Percentiles rank a stretch among this genome's conserved stretches.
These are phyloP conservation scores for Zasmidium citrigriseum DNA, from an alignment of 2,329 filamentous ascomycete genomes.

Conservation along the genomic window DNA sequence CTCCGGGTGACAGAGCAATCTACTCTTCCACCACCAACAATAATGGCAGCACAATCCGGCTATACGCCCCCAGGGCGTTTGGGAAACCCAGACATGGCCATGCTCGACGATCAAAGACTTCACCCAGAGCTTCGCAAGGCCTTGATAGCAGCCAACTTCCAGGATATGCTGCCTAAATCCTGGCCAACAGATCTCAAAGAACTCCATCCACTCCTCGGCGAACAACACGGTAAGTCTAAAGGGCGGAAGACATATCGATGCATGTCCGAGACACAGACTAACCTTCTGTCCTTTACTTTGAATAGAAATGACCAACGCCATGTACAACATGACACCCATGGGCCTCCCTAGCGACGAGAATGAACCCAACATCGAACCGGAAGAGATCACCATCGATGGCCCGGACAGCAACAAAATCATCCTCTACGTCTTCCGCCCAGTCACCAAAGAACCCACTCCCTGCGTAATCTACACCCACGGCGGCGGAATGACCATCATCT, in stretches of 20 bases:
- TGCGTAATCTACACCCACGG: slow-evolving; percentile 31
- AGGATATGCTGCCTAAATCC: neutral
- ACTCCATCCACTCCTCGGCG: neutral
- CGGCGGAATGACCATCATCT: slow-evolving; percentile 27
- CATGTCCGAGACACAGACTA: too few species aligned
- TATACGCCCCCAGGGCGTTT: neutral
- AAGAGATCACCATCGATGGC: slow-evolving; percentile 1
- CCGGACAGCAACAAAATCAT: slow-evolving; percentile 22
- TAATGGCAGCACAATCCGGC: neutral
- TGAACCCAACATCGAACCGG: neutral
- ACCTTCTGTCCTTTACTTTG: too few species aligned
- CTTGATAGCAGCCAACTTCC: neutral
- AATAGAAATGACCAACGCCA: neutral
- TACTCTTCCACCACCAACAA: neutral
- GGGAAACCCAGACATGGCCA: neutral
- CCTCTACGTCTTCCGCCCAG: slow-evolving; percentile 13
- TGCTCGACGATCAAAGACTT: neutral
- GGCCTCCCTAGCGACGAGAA: neutral
- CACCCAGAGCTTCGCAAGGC: neutral
- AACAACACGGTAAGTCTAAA: too few species aligned
- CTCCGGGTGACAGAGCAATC: too few species aligned
- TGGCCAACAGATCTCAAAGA: neutral
- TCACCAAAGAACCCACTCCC: slow-evolving; percentile 15
- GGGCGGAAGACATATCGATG: too few species aligned
- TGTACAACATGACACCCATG: neutral